phyloP scores from a whole-genome alignment of 352 stramenopile species.

The Halophytophthora polymorphica region DNA sequence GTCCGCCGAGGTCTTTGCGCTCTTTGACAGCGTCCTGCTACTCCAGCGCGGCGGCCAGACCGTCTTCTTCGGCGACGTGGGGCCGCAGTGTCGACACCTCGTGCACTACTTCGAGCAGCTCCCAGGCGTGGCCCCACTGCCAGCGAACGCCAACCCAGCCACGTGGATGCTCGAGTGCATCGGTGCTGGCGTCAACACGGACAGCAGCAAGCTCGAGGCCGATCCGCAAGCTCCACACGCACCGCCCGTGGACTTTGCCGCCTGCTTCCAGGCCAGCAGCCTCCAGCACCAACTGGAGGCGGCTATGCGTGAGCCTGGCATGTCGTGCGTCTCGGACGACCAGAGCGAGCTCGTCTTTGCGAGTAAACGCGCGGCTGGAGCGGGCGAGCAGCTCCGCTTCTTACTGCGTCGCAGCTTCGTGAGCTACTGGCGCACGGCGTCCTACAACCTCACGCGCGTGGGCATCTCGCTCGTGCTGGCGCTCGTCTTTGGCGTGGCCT shows the following conservation, averaged over 20 bases:
- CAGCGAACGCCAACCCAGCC: constrained; percentile 43
- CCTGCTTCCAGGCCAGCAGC: constrained; percentile 33
- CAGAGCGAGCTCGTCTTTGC: constrained; percentile 26
- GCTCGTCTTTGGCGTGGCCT: constrained; percentile 81
- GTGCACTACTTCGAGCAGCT: constrained; percentile 54
- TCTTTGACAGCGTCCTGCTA: constrained; percentile 85
- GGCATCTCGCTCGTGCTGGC: constrained; percentile 64
- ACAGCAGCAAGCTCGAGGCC: constrained; percentile 2
- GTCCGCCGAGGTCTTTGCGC: constrained; percentile 53
- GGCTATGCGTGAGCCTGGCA: constrained; percentile 23
- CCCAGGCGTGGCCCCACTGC: constrained; percentile 27
- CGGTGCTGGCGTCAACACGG: constrained; percentile 33
- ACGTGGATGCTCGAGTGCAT: constrained; percentile 86
- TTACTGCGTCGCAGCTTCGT: constrained; percentile 32
- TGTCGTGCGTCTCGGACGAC: constrained; percentile 24
- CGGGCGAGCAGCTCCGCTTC: constrained; percentile 29
- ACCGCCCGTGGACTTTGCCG: constrained; percentile 28
- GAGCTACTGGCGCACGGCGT: constrained; percentile 52
- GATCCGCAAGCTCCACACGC: not conserved
- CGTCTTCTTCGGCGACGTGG: constrained; percentile 57
- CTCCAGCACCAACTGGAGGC: constrained; percentile 20
- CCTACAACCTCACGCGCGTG: constrained; percentile 77
- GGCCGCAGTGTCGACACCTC: constrained; percentile 23
- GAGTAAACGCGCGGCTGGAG: constrained; percentile 25
- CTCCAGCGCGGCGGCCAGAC: constrained; percentile 52